Percentiles rank a stretch among this genome's conserved stretches.
Conservation (phyloP, 2,329 filamentous ascomycete species). For the Colletotrichum spinosum region DNA sequence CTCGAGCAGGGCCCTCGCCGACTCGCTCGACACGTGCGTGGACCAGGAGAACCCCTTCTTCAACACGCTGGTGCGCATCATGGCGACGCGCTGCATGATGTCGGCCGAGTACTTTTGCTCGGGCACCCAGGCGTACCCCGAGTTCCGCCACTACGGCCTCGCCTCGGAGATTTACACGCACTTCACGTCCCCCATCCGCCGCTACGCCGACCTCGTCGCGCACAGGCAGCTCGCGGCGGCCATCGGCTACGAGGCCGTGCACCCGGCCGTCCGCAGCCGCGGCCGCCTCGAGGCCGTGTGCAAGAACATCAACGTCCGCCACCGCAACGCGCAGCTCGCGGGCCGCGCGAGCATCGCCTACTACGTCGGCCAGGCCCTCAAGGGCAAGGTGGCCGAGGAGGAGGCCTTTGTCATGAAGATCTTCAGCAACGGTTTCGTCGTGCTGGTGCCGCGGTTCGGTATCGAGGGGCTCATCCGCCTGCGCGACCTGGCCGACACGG, state of each 20-base stretch:
- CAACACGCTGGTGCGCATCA: conserved; percentile 97
- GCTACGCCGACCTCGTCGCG: conserved; percentile 95
- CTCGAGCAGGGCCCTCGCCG: conserved; percentile 91
- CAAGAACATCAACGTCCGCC: conserved; percentile 97
- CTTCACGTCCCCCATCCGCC: conserved; percentile 96
- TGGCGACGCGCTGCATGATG: conserved; percentile 99
- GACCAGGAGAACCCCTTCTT: conserved; percentile 91
- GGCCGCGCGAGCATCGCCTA: conserved; percentile 95
- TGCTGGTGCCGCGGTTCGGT: conserved; percentile 94
- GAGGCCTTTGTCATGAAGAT: conserved; percentile 97
- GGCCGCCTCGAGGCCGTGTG: conserved; percentile 92
- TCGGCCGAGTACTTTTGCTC: conserved; percentile 98
- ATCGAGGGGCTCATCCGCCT: conserved; percentile 93
- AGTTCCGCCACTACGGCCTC: conserved; percentile 97
- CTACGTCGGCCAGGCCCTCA: conserved; percentile 96
- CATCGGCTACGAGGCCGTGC: conserved; percentile 91
- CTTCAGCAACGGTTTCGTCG: conserved; percentile 97
- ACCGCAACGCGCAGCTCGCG: conserved; percentile 96
- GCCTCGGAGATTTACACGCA: conserved; percentile 98
- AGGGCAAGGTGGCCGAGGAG: conserved; percentile 80
- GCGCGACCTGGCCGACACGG: conserved; percentile 81
- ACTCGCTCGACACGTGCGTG: conserved; percentile 87
- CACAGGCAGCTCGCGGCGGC: conserved; percentile 95
- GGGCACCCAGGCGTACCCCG: conserved; percentile 90
- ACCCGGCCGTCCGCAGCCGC: conserved; percentile 83